Base-by-base conservation (phyloP, 2,329 filamentous ascomycete genomes). In the Amesomyces nigricolor region DNA sequence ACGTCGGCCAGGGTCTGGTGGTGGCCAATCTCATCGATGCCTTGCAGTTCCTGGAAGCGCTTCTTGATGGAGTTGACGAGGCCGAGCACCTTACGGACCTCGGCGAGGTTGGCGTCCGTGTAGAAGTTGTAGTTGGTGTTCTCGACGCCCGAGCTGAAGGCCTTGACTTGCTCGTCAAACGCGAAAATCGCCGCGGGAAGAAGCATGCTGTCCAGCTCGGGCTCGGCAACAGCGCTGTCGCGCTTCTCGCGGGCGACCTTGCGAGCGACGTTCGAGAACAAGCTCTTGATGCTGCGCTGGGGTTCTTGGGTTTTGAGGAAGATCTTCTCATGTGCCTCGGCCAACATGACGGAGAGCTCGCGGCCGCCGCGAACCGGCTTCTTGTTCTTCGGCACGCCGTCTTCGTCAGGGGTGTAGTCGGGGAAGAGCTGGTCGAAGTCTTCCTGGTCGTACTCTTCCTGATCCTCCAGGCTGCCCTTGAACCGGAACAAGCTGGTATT, bases 371-470 rank as follows among this genome's bases (percentile, higher is more conserved):
- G 71, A 56, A 61, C 68, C 1, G 56, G 47, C 51, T 63, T 69
- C 47, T 68, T 72, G 55, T 61, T 61, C 52, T 65, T 62, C 2
- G 62, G 49, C 7, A 61, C 63, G 49, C 70, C 68, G 46, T 73
- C 67, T 2, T 73, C 70, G 2, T 75, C 77, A 1, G 80, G 78
- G 13, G 88, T 84, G 60, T 84, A 95, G 5, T 80, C 82, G 1
- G 92, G 92, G 73, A 97, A 97, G 6, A 97, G 74, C 60, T 87
- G 80, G 17, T 85, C 79, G 61, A 96, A 86, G 60, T 94, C 88
- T 53, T 87, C 81, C 59, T 86, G 80, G 51, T 90, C 83, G 9
- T 81, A 75, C 63, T 88, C 86, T 54, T 95, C 87, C 61, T 89
- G 83, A 47, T 91, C 86, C 58, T 91, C 87, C 39, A 82, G 74